Conservation (phyloP, 2,329 filamentous ascomycete genomes). For the Onygena corvina region DNA sequence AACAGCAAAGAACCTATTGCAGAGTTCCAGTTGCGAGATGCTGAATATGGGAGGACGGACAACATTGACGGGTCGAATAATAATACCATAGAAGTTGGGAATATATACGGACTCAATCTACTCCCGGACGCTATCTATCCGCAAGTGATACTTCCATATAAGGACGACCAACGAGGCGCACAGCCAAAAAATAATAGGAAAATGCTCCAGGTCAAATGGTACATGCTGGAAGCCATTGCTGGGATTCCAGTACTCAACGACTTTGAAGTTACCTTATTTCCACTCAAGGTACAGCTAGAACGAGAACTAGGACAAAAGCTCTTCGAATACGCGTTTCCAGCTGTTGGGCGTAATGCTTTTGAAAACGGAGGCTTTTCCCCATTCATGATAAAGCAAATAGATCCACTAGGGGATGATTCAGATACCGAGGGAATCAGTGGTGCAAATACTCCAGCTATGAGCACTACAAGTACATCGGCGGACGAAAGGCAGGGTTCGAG, state of each 20-base stretch:
- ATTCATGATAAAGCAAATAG: slow-evolving; percentile 42
- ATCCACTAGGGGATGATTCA: slow-evolving; percentile 34
- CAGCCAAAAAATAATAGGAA: slow-evolving; percentile 51
- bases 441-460: slow-evolving; percentile 29
- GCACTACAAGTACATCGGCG: slow-evolving; percentile 27
- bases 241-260: slow-evolving; percentile 95
- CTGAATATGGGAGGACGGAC: slow-evolving; percentile 88
- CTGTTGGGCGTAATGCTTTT: slow-evolving; percentile 48
- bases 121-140: slow-evolving; percentile 86
- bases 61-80: slow-evolving; percentile 94
- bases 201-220: slow-evolving; percentile 92
- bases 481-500: slow-evolving; percentile 48
- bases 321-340: slow-evolving; percentile 96
- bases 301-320: slow-evolving; percentile 82
- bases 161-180: slow-evolving; percentile 50
- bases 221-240: slow-evolving; percentile 95
- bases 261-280: slow-evolving; percentile 88
- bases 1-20: slow-evolving; percentile 78
- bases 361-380: slow-evolving; percentile 41
- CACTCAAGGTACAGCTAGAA: slow-evolving; percentile 86
- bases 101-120: slow-evolving; percentile 78
- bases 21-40: slow-evolving; percentile 82
- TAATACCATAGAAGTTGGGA: slow-evolving; percentile 79
- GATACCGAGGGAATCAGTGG: slow-evolving; percentile 36
- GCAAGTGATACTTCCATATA: slow-evolving; percentile 85